These are phyloP conservation scores for Aurifilum marmelostoma DNA, from an alignment of 2,329 filamentous ascomycete genomes.

Conservation along the genomic window DNA sequence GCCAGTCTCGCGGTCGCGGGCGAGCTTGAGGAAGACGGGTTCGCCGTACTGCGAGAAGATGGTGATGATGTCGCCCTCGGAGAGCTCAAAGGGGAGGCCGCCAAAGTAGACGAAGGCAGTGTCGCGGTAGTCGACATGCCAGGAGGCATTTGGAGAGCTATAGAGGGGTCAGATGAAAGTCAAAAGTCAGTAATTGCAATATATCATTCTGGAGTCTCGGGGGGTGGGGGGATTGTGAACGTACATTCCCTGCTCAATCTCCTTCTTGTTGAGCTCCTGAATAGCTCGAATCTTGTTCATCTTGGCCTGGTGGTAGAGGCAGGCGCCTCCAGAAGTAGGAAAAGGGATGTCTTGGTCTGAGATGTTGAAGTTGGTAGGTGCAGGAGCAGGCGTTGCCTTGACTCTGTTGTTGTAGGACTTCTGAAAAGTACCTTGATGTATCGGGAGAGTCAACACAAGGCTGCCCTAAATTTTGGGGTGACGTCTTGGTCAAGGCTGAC, in stretches of 20 bases:
- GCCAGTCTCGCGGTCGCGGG: constrained; percentile 93
- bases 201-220: neutral
- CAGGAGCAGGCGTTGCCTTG: neutral
- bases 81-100: constrained; percentile 87
- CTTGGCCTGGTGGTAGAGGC: constrained; percentile 31
- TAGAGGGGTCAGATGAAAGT: constrained; percentile 23
- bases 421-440: neutral
- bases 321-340: neutral
- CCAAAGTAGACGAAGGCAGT: constrained; percentile 97
- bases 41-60: constrained; percentile 98
- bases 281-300: constrained; percentile 97
- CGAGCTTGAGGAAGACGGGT: constrained; percentile 88
- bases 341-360: neutral
- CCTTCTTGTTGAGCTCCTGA: constrained; percentile 88
- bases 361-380: neutral
- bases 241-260: constrained; percentile 85
- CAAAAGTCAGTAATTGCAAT: constrained; percentile 17
- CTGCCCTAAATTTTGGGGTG: constrained; percentile 14
- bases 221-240: constrained; percentile 39
- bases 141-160: constrained; percentile 83
- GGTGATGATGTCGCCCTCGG: constrained; percentile 92
- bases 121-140: constrained; percentile 94
- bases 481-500: constrained; percentile 6
- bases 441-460: neutral
- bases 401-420: neutral